Evolutionary conservation across 106 monocot genomes (phyloP), one percentile per base, ranked within the genome.

Genomic region (Platanthera zijinensis): DNA sequence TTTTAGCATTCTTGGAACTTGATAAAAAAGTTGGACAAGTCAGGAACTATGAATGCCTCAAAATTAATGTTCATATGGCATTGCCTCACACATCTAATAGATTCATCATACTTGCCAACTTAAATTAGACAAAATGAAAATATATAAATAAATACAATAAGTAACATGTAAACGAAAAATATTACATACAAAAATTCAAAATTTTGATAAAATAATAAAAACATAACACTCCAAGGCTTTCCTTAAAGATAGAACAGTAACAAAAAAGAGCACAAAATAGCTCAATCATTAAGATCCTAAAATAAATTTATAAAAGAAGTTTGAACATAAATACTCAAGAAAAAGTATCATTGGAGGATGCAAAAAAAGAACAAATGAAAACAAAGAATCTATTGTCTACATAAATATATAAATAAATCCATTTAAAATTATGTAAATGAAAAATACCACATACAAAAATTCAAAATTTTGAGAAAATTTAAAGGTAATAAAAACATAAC

Each of bases 1-100:
- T 39, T 39, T 39, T 39, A 39, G 39, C 39, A 39, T 39, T 39
- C 39, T 39, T 39, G 39, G 39, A 39, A 39, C 39, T 39, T 39
- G 39, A 2, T 39, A 39, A 39, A 61, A 61, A 1, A 53, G 61
- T 1, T 6, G n/a, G 4, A 39, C 67, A 67, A 67, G 67, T 67
- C 67, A 67, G 67, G 30, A 67, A 30, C 17, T 6, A 61, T 61
- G 12, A 22, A 30, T 67, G 67, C 67, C 67, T 67, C 67, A 67
- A 39, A 67, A 39, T 2, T 67, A 30, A 10, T 11, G 67, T n/a
- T 67, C 67, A 67, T 67, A 39, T 25, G 11, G 1, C 32, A 12
- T 67, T 39, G 25, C 39, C 67, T 67, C 67, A 14, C 67, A 67
- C 67, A 39, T 67, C 67, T 67, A 67, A 67, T 67, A 30, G 67